These are phyloP conservation scores for Nicotiana tabacum DNA, from an alignment of 257 asterid genomes.

Conservation along the genomic window DNA sequence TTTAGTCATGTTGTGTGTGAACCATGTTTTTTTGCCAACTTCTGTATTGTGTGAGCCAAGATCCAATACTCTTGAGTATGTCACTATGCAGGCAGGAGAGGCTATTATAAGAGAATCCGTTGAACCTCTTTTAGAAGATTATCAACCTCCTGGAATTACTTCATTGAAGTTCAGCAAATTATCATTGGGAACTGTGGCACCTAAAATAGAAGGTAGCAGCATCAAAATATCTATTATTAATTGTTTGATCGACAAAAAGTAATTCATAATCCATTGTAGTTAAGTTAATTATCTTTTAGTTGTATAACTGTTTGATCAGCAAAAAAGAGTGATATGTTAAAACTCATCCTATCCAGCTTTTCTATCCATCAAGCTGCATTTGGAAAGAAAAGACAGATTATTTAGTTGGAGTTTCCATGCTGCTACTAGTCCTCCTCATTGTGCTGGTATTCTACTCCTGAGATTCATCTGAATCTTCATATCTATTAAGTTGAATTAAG, in stretches of 20 bases:
- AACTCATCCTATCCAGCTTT: neutral
- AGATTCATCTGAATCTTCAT: neutral
- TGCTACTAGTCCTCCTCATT: neutral
- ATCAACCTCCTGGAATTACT: constrained; percentile 84
- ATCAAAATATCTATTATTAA: neutral
- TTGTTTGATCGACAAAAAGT: neutral
- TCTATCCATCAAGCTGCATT: neutral
- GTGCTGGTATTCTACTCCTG: neutral
- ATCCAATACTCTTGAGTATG: constrained; percentile 15
- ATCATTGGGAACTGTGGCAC: constrained; percentile 97
- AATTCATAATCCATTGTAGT: neutral
- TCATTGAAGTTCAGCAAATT: constrained; percentile 86
- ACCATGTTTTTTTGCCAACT: neutral
- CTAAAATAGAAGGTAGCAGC: constrained; percentile 86
- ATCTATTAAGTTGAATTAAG: neutral
- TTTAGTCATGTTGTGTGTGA: neutral
- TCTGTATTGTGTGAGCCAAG: neutral
- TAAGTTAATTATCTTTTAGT: neutral
- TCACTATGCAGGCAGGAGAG: constrained; percentile 78
- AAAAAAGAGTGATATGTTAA: neutral
- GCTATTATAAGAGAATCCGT: constrained; percentile 90
- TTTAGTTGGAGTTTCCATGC: neutral
- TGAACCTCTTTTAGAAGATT: constrained; percentile 94
- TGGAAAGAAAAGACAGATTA: neutral
- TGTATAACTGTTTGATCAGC: neutral